phyloP scores from a whole-genome alignment of 306 rosid genomes.

The Cucurbita pepo region DNA sequence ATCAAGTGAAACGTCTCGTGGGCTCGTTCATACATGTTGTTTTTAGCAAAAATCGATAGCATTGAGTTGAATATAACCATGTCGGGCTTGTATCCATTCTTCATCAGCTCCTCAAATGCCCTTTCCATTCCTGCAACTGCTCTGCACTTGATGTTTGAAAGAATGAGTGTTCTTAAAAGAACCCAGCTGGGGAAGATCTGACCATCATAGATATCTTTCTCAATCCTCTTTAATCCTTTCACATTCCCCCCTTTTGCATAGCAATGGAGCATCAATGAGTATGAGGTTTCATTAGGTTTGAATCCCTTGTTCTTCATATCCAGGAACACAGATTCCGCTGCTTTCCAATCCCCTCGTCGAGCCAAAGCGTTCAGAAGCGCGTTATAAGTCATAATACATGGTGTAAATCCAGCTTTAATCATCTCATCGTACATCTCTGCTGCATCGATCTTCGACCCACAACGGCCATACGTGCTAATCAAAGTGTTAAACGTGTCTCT shows the following conservation, averaged over 20 bases:
- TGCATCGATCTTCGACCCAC: slow-evolving; percentile 70
- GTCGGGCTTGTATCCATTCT: slow-evolving; percentile 73
- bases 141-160: slow-evolving; percentile 75
- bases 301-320: slow-evolving; percentile 76
- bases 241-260: slow-evolving; percentile 64
- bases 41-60: slow-evolving; percentile 66
- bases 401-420: slow-evolving; percentile 66
- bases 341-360: slow-evolving; percentile 64
- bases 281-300: slow-evolving; percentile 73
- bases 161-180: slow-evolving; percentile 61
- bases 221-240: slow-evolving; percentile 55
- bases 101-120: slow-evolving; percentile 53
- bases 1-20: slow-evolving; percentile 54
- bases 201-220: slow-evolving; percentile 55
- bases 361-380: slow-evolving; percentile 86
- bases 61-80: slow-evolving; percentile 64
- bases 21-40: slow-evolving; percentile 42
- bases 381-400: slow-evolving; percentile 71
- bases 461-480: slow-evolving; percentile 83
- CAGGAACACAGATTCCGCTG: slow-evolving; percentile 58
- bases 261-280: slow-evolving; percentile 73
- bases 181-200: slow-evolving; percentile 73
- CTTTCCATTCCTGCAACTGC: slow-evolving; percentile 62
- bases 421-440: slow-evolving; percentile 66
- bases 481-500: slow-evolving; percentile 88